Conservation (phyloP, 192 early-diverging fungal genomes). For the Backusella tuberculispora region DNA sequence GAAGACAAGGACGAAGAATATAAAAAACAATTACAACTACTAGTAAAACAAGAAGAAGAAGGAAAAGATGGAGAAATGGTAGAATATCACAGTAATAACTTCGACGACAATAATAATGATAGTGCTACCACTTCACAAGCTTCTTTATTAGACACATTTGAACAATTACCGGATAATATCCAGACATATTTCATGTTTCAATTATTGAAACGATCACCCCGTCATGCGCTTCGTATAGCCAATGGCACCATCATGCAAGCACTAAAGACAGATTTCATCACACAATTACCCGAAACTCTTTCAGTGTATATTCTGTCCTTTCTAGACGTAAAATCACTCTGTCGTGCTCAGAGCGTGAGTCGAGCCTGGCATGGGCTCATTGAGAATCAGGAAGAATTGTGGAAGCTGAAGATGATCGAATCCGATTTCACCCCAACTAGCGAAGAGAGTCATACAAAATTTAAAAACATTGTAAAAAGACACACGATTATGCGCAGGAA, state of each 20-base stretch:
- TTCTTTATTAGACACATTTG: slow-evolving; percentile 66
- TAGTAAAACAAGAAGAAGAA: not conserved
- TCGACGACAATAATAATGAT: not conserved
- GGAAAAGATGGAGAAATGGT: not conserved
- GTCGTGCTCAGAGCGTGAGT: slow-evolving; percentile 78
- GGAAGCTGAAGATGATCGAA: slow-evolving; percentile 48
- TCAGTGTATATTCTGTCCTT: slow-evolving; percentile 80
- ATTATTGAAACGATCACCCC: slow-evolving; percentile 78
- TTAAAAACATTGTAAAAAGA: slow-evolving; percentile 79
- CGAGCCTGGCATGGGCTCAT: slow-evolving; percentile 77
- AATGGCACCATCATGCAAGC: slow-evolving; percentile 81
- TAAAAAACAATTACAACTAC: not conserved
- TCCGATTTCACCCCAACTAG: slow-evolving; percentile 49
- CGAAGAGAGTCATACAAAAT: slow-evolving; percentile 51
- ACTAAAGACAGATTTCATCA: slow-evolving; percentile 88
- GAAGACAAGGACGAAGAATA: not conserved
- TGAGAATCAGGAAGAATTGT: slow-evolving; percentile 64
- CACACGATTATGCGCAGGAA: slow-evolving; percentile 82
- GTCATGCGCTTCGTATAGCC: slow-evolving; percentile 80
- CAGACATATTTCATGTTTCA: slow-evolving; percentile 92
- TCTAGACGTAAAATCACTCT: slow-evolving; percentile 80
- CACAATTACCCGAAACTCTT: slow-evolving; percentile 66
- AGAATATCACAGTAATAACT: not conserved
- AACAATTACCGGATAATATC: slow-evolving; percentile 73
- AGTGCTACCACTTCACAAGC: not conserved